Base-by-base conservation (phyloP, 352 stramenopile species). In the Elongisporangium prolatum region DNA sequence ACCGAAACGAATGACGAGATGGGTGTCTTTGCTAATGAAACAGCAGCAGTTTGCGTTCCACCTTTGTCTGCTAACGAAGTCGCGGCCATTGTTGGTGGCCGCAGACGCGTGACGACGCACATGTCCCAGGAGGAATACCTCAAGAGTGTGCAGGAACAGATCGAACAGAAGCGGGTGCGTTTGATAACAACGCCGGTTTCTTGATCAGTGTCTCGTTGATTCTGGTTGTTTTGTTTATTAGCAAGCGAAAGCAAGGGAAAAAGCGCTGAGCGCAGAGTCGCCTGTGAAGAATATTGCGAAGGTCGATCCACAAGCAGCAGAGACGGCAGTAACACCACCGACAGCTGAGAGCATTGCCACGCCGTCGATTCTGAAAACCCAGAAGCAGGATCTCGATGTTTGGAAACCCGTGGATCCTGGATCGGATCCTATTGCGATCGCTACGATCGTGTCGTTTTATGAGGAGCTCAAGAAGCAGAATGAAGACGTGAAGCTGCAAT, bases 381-480 rank as follows among this genome's bases (percentile, higher is more conserved):
- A 40, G 1, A 54, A 2, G 14, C 17, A 48, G 21, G 17, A 21
- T n/a, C 6, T 28, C 2, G n/a, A 11, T 24, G 1, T 28, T 17
- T n/a, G 21, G 21, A 21, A 52, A 52, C 48, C 50, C 56, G 21
- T 21, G 16, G 24, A 49, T 14, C 9, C 53, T 61, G 34, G 51
- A 48, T 47, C 52, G 18, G 69, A 81, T 52, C 59, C 69, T 21
- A 50, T 55, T 14, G 72, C 55, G 13, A 57, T 84, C 10, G 58
- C 69, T 0, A 83, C 77, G 56, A 73, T 86, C n/a, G 68, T 77
- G n/a, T 65, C 75, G 37, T 71, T 84, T 40, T 84, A 74, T 28
- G 65, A 84, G 48, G 77, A 78, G 6, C 72, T 86, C 40, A 80
- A 81, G 57, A 68, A 67, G 7, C 74, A 86, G 48, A 84, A 86